A percentile compares a stretch with the other conserved stretches of the same genome.
These are phyloP conservation scores for Akanthomyces lecanii DNA, from an alignment of 2,329 filamentous ascomycete species.

Conservation along the genomic window DNA sequence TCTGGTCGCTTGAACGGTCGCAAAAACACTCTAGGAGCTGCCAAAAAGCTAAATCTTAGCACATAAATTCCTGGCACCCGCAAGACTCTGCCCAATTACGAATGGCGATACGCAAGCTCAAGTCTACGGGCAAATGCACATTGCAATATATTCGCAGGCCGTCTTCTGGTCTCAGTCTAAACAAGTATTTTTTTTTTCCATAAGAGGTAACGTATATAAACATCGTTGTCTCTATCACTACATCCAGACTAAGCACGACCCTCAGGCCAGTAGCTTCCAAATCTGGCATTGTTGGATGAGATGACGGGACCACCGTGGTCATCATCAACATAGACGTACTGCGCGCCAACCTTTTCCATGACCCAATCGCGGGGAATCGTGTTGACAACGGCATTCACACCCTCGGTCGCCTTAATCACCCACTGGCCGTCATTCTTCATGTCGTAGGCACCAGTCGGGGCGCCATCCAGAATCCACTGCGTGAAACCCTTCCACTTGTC, in stretches of 20 bases:
- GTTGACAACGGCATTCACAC: constrained; percentile 21
- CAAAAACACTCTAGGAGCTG: no score
- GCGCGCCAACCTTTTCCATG: constrained; percentile 22
- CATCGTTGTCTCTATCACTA: not conserved
- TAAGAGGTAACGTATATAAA: not conserved
- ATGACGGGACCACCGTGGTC: constrained; percentile 26
- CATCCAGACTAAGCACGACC: not conserved
- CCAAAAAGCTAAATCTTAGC: no score
- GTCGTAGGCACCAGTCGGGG: constrained; percentile 19
- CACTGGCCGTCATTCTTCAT: constrained; percentile 19
- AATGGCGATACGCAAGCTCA: no score
- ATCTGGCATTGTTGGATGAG: constrained; percentile 19
- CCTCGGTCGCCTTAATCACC: constrained; percentile 26
- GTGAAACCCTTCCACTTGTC: constrained; percentile 26
- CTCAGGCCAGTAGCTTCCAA: constrained; percentile 25
- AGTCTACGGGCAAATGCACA: no score
- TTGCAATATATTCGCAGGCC: no score
- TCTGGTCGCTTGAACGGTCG: no score
- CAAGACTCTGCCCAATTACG: no score
- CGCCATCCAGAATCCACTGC: constrained; percentile 24
- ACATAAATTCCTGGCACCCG: no score
- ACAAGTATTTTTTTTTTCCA: no score
- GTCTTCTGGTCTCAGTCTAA: no score
- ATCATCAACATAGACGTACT: constrained; percentile 26
- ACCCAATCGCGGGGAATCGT: constrained; percentile 23